Conservation (phyloP, 2,329 filamentous ascomycete genomes). For the Chrysosporium queenslandicum region DNA sequence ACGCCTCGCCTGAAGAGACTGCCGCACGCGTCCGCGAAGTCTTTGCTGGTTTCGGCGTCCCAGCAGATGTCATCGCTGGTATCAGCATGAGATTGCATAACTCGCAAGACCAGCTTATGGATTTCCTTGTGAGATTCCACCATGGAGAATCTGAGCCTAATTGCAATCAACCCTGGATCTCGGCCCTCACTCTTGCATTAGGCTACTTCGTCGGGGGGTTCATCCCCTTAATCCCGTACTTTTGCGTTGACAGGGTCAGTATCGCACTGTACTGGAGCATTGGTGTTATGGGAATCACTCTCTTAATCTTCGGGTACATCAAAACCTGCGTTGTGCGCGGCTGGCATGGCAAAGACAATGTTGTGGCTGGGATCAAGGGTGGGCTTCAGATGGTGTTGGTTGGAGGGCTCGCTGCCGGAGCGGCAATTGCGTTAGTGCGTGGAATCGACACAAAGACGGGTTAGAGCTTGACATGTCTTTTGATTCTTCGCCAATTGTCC, state of each 20-base stretch:
- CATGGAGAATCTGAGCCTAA: slow-evolving; percentile 39
- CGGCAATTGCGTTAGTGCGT: slow-evolving; percentile 54
- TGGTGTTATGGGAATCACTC: slow-evolving; percentile 34
- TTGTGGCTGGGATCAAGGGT: slow-evolving; percentile 47
- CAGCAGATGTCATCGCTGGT: slow-evolving; percentile 27
- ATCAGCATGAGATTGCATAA: slow-evolving; percentile 31
- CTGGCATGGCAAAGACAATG: slow-evolving; percentile 37
- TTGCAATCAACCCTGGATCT: slow-evolving; percentile 40
- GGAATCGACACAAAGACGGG: slow-evolving; percentile 36
- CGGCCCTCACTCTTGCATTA: slow-evolving; percentile 55
- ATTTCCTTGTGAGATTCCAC: slow-evolving; percentile 42
- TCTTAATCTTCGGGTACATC: slow-evolving; percentile 36
- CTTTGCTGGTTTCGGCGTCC: slow-evolving; percentile 35
- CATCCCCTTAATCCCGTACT: slow-evolving; percentile 62
- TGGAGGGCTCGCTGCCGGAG: slow-evolving; percentile 55
- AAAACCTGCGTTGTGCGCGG: slow-evolving; percentile 41
- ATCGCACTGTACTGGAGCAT: slow-evolving; percentile 43
- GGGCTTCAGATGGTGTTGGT: slow-evolving; percentile 56
- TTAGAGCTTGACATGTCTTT: neutral
- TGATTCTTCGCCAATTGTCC: neutral
- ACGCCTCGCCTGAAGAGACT: slow-evolving; percentile 30
- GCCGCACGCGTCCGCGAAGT: slow-evolving; percentile 32
- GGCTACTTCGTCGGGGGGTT: slow-evolving; percentile 62
- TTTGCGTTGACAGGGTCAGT: slow-evolving; percentile 43
- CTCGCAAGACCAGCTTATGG: slow-evolving; percentile 33